Base-by-base conservation (phyloP, 148 eudicot species). In the Selenicereus undatus region DNA sequence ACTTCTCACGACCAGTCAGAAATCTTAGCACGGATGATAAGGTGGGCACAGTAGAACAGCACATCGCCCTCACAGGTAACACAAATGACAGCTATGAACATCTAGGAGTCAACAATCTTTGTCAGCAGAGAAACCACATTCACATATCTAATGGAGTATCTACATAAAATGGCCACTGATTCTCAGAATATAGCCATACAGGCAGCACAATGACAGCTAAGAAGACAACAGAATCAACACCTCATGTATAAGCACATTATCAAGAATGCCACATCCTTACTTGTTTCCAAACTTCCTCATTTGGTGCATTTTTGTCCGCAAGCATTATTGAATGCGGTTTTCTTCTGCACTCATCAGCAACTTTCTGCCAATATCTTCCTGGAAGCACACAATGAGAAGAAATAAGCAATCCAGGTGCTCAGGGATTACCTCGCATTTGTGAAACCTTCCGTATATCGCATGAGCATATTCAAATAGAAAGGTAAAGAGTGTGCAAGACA, bases 301-400 rank as follows among this genome's bases (percentile, higher is more conserved):
- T 95, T 73, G 99, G 99, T 80, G 99, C 97, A 86, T 93, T 95
- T 86, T 95, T 95, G 94, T 95, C 99, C 71, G 99, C 99, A 84
- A 95, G 94, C 88, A 93, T 79, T 75, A 95, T 89, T 50, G 94
- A 90, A 81, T 87, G 88, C 74, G 94, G 91, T 76, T 91, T 93
- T 77, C 84, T 92, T 80, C 80, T 82, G 75, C 89, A 84, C 60
- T 84, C 87, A 45, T 91, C 97, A 84, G 92, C 92, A 88, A 95
- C 85, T 84, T 86, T 92, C 81, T 82, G 91, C 98, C 98, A 95
- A 73, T 95, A 95, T 81, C 83, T 89, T 35, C 92, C 98, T 95
- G 90, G 81, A 80, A 65, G 78, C 64, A 68, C 11, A 68, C 7
- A 32, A 76, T 58, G 66, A 71, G n/a, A 32, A 73, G 54, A 74